Evolutionary conservation across 805 yeast species (phyloP), one percentile per base, ranked within the genome.

Genomic region (Ogataea paraovalis): DNA sequence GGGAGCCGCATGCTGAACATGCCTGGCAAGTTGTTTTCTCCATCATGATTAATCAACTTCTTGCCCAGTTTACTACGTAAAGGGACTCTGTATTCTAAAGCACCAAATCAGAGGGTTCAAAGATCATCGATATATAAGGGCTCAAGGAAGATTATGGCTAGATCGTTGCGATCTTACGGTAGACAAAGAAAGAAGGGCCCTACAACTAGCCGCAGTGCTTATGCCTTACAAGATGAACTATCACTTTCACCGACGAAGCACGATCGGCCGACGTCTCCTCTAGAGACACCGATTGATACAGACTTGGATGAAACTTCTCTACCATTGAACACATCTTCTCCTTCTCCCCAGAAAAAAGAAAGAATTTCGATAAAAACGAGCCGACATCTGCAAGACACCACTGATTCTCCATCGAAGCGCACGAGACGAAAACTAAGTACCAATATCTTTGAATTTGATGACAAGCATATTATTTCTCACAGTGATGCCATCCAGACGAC

Each of bases 331-430:
- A 6, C 41, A 3, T 12, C 21, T 3, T 23, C 41, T 13, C 32
- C 33, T 16, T 21, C 37, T 20, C 41, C 48, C 41, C 19, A 21
- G n/a, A 21, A 41, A 37, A 32, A 42, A 46, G 53, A 55, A 59
- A 58, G 39, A 30, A 51, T 47, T 14, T 58, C 59, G 37, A 62
- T 63, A 25, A 59, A 46, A 44, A 47, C 52, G 12, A 50, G 59
- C 18, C 14, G 28, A 22, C 28, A 9, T 16, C 32, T 21, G 9
- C 22, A n/a, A 19, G 21, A 10, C 21, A 34, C 16, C 8, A n/a
- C 4, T 34, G 38, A 34, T 34, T 34, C 38, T 18, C 38, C 38
- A n/a, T 34, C 34, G 34, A 30, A 30, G n/a, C 34, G 34, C 34
- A 30, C 34, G 12, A 30, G 34, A 30, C 16, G 6, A 5, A 14